These are phyloP conservation scores for Podaxis pistillaris DNA, from an alignment of 768 basidiomycete genomes.

Conservation along the genomic window DNA sequence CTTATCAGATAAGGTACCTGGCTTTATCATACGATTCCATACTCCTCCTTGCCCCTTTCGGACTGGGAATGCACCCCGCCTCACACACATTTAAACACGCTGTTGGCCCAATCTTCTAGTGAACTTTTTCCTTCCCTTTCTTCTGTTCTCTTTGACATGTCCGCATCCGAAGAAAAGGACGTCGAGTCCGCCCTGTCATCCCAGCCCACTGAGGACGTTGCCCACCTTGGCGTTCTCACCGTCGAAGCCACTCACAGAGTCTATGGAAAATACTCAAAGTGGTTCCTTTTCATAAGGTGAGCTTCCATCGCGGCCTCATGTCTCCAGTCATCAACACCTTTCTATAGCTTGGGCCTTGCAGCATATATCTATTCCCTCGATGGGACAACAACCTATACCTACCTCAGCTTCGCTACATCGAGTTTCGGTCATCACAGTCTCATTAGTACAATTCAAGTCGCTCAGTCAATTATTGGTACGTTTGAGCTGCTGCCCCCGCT, in stretches of 20 bases:
- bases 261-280: constrained; percentile 53
- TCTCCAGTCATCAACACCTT: background rate
- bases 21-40: background rate
- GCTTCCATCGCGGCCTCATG: constrained; percentile 15
- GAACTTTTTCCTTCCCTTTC: background rate
- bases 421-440: constrained; percentile 52
- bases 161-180: constrained; percentile 20
- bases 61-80: background rate
- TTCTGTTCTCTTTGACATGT: constrained; percentile 14
- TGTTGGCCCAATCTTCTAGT: background rate
- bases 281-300: constrained; percentile 61
- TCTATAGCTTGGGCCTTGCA: constrained; percentile 54
- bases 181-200: constrained; percentile 16
- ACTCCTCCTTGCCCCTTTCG: background rate
- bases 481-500: constrained; percentile 1
- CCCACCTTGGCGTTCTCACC: constrained; percentile 41
- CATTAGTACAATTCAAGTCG: constrained; percentile 52
- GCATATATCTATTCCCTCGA: constrained; percentile 80
- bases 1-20: background rate
- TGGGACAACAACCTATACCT: constrained; percentile 64
- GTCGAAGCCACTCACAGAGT: constrained; percentile 53
- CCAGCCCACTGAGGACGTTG: constrained; percentile 17
- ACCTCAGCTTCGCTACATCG: constrained; percentile 57
- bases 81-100: background rate
- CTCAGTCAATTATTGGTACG: constrained; percentile 54